Evolutionary conservation across 768 basidiomycete genomes (phyloP).

Genomic region (Pholiota microspora): DNA sequence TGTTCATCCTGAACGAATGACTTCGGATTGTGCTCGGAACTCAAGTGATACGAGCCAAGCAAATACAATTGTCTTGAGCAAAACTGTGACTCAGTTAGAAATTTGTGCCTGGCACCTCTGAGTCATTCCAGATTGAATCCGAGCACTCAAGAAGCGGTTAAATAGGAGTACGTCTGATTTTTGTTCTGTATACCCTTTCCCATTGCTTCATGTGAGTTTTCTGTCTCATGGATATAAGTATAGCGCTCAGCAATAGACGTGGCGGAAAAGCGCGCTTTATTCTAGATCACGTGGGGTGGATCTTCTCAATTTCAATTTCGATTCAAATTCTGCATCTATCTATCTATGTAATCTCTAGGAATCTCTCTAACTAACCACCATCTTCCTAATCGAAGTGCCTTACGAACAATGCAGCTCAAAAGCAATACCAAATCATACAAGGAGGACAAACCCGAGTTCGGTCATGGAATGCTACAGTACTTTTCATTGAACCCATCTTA

Average conservation of each 20-base stretch:
- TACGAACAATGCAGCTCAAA: constrained; percentile 10
- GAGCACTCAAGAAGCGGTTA: too few species aligned
- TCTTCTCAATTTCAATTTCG: neutral
- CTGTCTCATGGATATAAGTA: too few species aligned
- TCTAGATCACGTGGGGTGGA: neutral
- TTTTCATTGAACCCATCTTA: constrained; percentile 59
- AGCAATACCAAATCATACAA: constrained; percentile 2
- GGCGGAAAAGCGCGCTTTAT: too few species aligned
- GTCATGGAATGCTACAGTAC: constrained; percentile 50
- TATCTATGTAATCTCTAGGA: neutral
- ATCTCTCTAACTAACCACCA: neutral
- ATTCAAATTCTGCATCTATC: neutral
- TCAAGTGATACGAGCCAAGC: neutral
- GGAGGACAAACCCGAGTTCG: constrained; percentile 37
- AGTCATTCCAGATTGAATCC: neutral
- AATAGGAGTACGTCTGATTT: too few species aligned
- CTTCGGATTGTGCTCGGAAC: too few species aligned
- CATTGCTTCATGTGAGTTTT: too few species aligned
- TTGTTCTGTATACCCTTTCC: too few species aligned
- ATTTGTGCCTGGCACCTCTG: neutral
- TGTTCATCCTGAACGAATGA: too few species aligned
- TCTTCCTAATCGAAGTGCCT: neutral
- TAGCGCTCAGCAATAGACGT: too few species aligned
- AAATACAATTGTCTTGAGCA: neutral
- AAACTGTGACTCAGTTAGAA: neutral